Conservation (phyloP, 2,329 filamentous ascomycete genomes). For the Penicillium sp. region DNA sequence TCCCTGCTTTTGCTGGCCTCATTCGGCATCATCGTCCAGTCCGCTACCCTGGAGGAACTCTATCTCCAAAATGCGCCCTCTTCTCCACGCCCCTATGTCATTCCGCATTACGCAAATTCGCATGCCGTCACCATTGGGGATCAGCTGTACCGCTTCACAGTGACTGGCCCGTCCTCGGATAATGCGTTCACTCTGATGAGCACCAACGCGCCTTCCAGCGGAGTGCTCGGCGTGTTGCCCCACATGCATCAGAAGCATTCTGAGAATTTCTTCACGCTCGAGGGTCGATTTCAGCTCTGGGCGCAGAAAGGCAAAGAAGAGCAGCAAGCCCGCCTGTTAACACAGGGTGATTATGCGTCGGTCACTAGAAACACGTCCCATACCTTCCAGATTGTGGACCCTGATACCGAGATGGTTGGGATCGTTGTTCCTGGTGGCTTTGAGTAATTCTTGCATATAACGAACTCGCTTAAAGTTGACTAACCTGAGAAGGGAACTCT, state of each 20-base stretch:
- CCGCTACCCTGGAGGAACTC: conserved; percentile 21
- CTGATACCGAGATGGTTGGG: conserved; percentile 49
- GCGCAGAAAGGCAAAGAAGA: conserved; percentile 33
- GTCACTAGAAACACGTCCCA: conserved; percentile 49
- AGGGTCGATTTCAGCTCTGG: conserved; percentile 50
- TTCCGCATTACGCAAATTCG: conserved; percentile 34
- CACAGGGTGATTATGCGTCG: conserved; percentile 47
- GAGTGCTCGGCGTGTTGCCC: conserved; percentile 43
- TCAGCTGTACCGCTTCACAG: conserved; percentile 45
- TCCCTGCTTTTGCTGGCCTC: conserved; percentile 10
- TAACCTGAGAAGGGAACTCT: conserved; percentile 32
- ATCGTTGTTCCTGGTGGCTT: conserved; percentile 51
- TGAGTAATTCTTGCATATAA: conserved; percentile 34
- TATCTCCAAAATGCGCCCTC: conserved; percentile 32
- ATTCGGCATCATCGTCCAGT: conserved; percentile 2
- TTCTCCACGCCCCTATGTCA: conserved; percentile 36
- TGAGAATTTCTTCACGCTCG: conserved; percentile 49
- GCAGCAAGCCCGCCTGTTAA: conserved; percentile 42
- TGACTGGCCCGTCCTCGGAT: conserved; percentile 47
- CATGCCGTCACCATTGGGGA: conserved; percentile 36
- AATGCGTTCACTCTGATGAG: conserved; percentile 47
- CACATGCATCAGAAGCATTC: conserved; percentile 46
- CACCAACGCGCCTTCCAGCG: conserved; percentile 42
- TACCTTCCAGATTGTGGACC: conserved; percentile 50
- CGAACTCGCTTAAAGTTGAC: not conserved